Conservation (phyloP, 2,329 filamentous ascomycete genomes). For the Calonectria crousiana region DNA sequence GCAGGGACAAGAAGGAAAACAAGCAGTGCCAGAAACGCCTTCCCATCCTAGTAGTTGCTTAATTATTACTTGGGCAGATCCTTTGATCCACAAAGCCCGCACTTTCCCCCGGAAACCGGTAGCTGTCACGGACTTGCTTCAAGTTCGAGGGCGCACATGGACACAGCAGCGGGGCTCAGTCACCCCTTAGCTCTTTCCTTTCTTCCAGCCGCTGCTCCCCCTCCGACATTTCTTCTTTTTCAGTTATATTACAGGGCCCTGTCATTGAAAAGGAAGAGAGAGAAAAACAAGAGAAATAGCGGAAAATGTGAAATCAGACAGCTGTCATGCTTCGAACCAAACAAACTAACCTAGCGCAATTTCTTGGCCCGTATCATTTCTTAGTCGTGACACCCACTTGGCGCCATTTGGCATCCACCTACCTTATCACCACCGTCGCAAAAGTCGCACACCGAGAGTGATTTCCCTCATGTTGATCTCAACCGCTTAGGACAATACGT, state of each 20-base stretch:
- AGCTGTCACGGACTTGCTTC: slow-evolving; percentile 14
- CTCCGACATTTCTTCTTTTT: background rate
- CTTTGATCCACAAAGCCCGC: slow-evolving; percentile 5
- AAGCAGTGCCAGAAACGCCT: background rate
- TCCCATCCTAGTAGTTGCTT: slow-evolving; percentile 10
- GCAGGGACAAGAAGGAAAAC: background rate
- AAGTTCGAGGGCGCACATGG: background rate
- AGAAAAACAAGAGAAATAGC: background rate
- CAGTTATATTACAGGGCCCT: background rate
- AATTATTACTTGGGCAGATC: slow-evolving; percentile 10
- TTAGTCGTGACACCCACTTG: background rate
- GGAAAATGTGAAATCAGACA: background rate
- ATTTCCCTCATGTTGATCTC: slow-evolving; percentile 1
- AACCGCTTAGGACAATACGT: background rate
- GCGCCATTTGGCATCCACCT: background rate
- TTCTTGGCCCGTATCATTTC: slow-evolving; percentile 2
- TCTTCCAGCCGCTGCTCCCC: background rate
- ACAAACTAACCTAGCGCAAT: background rate
- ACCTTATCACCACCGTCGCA: background rate
- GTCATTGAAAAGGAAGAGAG: background rate
- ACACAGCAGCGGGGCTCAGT: slow-evolving; percentile 4
- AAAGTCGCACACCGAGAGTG: background rate
- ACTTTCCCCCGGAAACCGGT: slow-evolving; percentile 14
- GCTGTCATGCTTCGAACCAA: background rate
- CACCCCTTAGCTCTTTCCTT: background rate